phyloP scores from a whole-genome alignment of 1,284 basidiomycete genomes.

The Sphaerobolus stellatus region DNA sequence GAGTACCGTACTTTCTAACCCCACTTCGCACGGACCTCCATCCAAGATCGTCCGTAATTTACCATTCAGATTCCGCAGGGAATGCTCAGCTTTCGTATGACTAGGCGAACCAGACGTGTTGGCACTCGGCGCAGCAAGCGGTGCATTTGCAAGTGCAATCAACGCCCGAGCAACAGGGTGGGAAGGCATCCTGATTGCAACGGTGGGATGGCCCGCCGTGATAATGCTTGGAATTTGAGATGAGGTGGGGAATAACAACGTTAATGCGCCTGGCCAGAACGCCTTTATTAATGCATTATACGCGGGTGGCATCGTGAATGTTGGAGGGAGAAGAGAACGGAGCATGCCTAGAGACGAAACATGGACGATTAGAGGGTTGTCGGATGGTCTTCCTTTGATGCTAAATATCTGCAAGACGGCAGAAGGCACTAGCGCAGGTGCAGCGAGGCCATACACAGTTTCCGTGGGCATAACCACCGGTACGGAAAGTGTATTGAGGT shows the following conservation, averaged over 20 bases:
- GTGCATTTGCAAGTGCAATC: conserved; percentile 72
- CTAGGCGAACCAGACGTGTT: conserved; percentile 94
- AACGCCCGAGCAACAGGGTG: conserved; percentile 92
- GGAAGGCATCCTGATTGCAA: conserved; percentile 92
- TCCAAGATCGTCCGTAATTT: conserved; percentile 83
- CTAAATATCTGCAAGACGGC: conserved; percentile 81
- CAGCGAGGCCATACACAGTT: conserved; percentile 97
- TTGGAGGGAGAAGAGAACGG: conserved; percentile 61
- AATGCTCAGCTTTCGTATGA: conserved; percentile 91
- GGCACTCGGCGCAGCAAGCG: conserved; percentile 93
- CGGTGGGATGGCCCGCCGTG: conserved; percentile 79
- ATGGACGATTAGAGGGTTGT: conserved; percentile 98
- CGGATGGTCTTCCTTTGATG: conserved; percentile 89
- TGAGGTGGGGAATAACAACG: conserved; percentile 84
- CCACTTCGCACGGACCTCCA: conserved; percentile 89
- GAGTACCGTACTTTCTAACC: conserved; percentile 94
- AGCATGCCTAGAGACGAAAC: conserved; percentile 88
- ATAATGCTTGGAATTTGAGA: conserved; percentile 60
- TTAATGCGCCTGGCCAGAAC: conserved; percentile 97
- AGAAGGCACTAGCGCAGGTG: conserved; percentile 62
- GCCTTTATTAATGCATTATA: conserved; percentile 74
- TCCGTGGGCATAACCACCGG: conserved; percentile 94
- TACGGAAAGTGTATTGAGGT: conserved; percentile 43
- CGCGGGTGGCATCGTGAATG: conserved; percentile 56
- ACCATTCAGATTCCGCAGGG: conserved; percentile 74